Percentiles rank a stretch among this genome's conserved stretches.
phyloP scores from a whole-genome alignment of 83 land plant species.

The Picea engelmannii region DNA sequence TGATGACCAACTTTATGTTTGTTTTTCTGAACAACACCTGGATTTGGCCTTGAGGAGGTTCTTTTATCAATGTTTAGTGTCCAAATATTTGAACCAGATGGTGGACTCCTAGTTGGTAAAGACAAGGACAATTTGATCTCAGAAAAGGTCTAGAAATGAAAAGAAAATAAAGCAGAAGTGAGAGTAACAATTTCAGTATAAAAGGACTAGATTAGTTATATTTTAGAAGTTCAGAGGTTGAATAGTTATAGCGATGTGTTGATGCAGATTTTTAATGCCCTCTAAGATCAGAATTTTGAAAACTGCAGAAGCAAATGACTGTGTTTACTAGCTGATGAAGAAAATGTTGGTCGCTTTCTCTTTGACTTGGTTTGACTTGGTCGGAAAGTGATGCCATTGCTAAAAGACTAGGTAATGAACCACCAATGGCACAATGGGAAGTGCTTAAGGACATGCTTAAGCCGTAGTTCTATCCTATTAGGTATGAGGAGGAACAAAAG shows the following conservation, averaged over 20 bases:
- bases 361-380: too few species aligned
- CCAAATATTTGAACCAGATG: conserved; percentile 22
- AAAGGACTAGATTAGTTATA: neutral
- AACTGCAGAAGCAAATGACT: neutral
- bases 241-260: neutral
- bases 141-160: conserved; percentile 1
- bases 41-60: too few species aligned
- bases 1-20: too few species aligned
- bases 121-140: neutral
- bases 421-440: too few species aligned
- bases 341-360: conserved; percentile 32
- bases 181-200: neutral
- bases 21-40: too few species aligned
- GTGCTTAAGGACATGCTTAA: too few species aligned
- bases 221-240: conserved; percentile 14
- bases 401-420: too few species aligned
- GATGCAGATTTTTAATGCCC: neutral
- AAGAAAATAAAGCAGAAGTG: conserved; percentile 4
- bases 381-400: too few species aligned
- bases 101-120: conserved; percentile 26
- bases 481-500: too few species aligned
- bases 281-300: neutral
- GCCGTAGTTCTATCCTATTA: too few species aligned
- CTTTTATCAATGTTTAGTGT: too few species aligned
- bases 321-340: conserved; percentile 13